Percentiles rank a stretch among this genome's conserved stretches.
These are phyloP conservation scores for Rhynchospora breviuscula DNA, from an alignment of 176 grass and related monocot species.

Conservation along the genomic window DNA sequence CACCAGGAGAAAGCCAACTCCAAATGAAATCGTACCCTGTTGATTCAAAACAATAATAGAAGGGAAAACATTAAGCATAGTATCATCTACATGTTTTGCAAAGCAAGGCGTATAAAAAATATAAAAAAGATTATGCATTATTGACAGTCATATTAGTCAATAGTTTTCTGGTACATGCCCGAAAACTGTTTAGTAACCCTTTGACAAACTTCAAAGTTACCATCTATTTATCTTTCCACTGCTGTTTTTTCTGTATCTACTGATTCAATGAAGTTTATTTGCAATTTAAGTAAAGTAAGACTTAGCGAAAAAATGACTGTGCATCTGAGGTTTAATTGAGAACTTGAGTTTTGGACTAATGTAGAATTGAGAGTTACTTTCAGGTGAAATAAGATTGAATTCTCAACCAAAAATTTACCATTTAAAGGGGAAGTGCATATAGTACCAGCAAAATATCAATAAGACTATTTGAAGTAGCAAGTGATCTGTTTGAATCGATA, in stretches of 20 bases:
- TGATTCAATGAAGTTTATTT: neutral
- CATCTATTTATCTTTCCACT: neutral
- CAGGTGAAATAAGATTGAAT: neutral
- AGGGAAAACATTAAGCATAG: neutral
- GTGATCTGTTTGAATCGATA: neutral
- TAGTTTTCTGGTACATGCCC: neutral
- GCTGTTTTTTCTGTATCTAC: neutral
- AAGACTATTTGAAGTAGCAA: neutral
- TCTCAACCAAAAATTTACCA: neutral
- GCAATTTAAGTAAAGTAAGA: neutral
- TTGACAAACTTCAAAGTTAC: neutral
- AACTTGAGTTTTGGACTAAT: neutral
- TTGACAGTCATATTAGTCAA: neutral
- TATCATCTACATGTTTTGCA: neutral
- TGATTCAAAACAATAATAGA: constrained; percentile 24
- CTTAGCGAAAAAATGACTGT: neutral
- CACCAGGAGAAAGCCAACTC: constrained; percentile 75
- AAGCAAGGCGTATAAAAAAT: neutral
- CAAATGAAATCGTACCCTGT: constrained; percentile 97
- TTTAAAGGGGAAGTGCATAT: neutral
- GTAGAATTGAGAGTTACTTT: neutral
- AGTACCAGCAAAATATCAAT: neutral
- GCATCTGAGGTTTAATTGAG: neutral
- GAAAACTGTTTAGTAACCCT: neutral
- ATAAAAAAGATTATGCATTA: neutral